phyloP scores from a whole-genome alignment of 495 filamentous ascomycete genomes.

The Neurospora sp. region DNA sequence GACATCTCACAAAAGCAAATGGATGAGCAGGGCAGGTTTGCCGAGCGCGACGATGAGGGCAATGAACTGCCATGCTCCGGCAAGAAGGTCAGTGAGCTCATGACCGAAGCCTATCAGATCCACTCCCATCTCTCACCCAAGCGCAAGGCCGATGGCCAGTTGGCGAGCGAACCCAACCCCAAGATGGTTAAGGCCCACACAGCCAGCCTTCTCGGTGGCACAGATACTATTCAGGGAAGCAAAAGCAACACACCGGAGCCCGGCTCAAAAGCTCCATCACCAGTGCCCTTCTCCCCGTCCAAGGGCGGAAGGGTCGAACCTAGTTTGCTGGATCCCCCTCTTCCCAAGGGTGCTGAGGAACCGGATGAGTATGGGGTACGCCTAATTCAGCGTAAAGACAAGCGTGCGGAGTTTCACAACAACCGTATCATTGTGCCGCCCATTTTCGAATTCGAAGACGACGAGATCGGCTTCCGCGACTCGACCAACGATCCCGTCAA shows the following conservation, averaged over 20 bases:
- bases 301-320: constrained; percentile 5
- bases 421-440: constrained; percentile 36
- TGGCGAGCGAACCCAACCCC: constrained; percentile 27
- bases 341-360: constrained; percentile 28
- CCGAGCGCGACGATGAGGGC: constrained; percentile 15
- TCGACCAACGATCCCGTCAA: constrained; percentile 35
- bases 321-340: constrained; percentile 8
- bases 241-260: constrained; percentile 17
- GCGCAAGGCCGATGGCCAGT: constrained; percentile 31
- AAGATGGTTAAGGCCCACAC: constrained; percentile 32
- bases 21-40: constrained; percentile 19
- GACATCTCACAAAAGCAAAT: constrained; percentile 22
- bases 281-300: constrained; percentile 16
- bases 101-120: constrained; percentile 13
- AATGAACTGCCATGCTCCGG: constrained; percentile 28
- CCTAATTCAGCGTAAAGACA: constrained; percentile 20
- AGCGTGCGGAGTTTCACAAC: constrained; percentile 21
- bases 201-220: constrained; percentile 33
- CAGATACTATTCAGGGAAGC: constrained; percentile 27
- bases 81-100: constrained; percentile 11
- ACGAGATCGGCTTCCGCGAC: constrained; percentile 42
- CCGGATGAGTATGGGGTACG: constrained; percentile 34
- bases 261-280: constrained; percentile 30
- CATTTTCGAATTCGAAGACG: constrained; percentile 26
- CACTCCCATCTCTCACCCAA: constrained; percentile 20